phyloP scores from a whole-genome alignment of 768 basidiomycete species.

The Nevesoporus exiguus region DNA sequence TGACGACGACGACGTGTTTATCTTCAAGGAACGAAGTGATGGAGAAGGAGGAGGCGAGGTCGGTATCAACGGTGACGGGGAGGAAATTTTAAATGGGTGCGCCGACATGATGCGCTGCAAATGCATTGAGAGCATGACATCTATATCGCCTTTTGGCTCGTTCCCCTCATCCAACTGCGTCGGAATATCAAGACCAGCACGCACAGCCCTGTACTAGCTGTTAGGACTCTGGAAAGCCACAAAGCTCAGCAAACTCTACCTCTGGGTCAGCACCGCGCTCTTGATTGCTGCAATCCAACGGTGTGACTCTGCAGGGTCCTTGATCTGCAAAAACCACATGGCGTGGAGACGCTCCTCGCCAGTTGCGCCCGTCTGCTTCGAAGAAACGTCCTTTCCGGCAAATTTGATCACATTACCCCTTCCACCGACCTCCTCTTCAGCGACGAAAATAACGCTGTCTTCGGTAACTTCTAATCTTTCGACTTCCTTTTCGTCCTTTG shows the following conservation, averaged over 20 bases:
- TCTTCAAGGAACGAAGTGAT: constrained; percentile 27
- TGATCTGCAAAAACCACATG: constrained; percentile 65
- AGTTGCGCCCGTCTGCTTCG: constrained; percentile 28
- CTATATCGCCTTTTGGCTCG: constrained; percentile 77
- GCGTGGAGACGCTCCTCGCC: constrained; percentile 5
- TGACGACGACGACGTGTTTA: constrained; percentile 16
- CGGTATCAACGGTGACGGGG: constrained; percentile 17
- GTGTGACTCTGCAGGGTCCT: constrained; percentile 58
- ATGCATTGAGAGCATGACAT: constrained; percentile 80
- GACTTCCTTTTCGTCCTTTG: constrained; percentile 61
- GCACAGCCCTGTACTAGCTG: constrained; percentile 48
- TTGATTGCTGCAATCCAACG: constrained; percentile 77
- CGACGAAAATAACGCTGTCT: constrained; percentile 71
- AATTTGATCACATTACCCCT: constrained; percentile 60
- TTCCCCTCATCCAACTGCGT: constrained; percentile 39
- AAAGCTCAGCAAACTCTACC: constrained; percentile 37
- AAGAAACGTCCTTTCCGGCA: constrained; percentile 58
- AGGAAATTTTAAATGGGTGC: constrained; percentile 16
- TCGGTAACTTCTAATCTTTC: constrained; percentile 76
- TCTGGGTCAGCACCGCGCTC: constrained; percentile 63
- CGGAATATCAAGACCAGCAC: constrained; percentile 59
- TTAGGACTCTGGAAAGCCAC: not conserved
- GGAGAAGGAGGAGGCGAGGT: constrained; percentile 29
- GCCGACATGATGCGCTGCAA: constrained; percentile 52
- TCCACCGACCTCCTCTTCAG: constrained; percentile 50